Evolutionary conservation across 208 protist species (phyloP).

Genomic region (Trypanosoma boissoni): DNA sequence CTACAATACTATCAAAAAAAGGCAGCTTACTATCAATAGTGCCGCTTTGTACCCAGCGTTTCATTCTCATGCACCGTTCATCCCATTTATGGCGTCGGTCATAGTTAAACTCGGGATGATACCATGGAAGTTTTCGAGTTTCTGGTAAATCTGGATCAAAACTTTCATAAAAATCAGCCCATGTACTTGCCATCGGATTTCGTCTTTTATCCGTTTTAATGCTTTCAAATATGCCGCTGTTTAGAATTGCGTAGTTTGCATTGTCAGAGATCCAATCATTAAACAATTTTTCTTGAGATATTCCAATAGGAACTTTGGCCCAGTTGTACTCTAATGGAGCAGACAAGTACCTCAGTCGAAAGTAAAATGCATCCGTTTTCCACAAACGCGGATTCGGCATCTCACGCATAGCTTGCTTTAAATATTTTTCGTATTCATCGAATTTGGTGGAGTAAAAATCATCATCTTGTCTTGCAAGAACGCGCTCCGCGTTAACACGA

Average conservation of each 20-base stretch:
- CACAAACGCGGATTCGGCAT: constrained; percentile 89
- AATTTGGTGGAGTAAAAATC: constrained; percentile 90
- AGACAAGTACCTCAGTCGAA: constrained; percentile 81
- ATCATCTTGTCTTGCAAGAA: constrained; percentile 80
- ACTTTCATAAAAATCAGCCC: constrained; percentile 81
- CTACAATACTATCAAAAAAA: constrained; percentile 84
- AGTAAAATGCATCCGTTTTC: constrained; percentile 91
- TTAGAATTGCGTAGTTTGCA: constrained; percentile 79
- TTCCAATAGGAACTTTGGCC: constrained; percentile 79
- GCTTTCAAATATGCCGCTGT: constrained; percentile 45
- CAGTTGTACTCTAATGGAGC: constrained; percentile 89
- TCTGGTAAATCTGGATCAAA: constrained; percentile 86
- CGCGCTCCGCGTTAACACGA: constrained; percentile 83
- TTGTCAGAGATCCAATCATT: constrained; percentile 88
- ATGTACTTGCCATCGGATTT: constrained; percentile 86
- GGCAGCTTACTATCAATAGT: constrained; percentile 76
- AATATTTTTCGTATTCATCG: constrained; percentile 83
- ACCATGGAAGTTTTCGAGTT: constrained; percentile 85
- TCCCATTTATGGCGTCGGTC: constrained; percentile 90
- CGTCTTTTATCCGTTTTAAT: constrained; percentile 73
- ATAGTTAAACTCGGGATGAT: constrained; percentile 88
- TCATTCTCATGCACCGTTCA: constrained; percentile 91
- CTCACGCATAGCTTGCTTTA: constrained; percentile 88
- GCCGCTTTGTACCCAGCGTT: constrained; percentile 88
- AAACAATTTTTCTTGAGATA: constrained; percentile 68